Conservation (phyloP, 139 green algal species). For the Penium margaritaceum region DNA sequence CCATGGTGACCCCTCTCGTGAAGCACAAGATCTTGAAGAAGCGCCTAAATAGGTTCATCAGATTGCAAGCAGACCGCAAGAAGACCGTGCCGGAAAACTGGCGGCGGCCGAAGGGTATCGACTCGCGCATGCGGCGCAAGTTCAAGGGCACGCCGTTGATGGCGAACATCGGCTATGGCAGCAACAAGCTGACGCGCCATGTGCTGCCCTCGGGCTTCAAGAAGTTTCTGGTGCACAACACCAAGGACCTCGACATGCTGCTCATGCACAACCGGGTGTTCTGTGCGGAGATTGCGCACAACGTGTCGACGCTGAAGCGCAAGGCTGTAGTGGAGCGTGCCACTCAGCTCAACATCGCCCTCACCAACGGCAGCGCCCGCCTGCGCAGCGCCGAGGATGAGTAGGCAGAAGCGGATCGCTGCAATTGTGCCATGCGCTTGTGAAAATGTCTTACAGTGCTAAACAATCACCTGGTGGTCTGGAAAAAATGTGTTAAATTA, state of each 20-base stretch:
- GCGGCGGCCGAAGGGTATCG: slow-evolving; percentile 93
- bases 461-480: too few relatives aligned
- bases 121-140: slow-evolving; percentile 84
- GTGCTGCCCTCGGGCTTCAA: slow-evolving; percentile 79
- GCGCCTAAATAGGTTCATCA: too few relatives aligned
- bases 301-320: slow-evolving; percentile 86
- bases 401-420: too few relatives aligned
- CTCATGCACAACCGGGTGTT: slow-evolving; percentile 98
- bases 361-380: slow-evolving; percentile 78
- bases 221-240: slow-evolving; percentile 86
- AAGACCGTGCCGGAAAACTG: too few relatives aligned
- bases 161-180: slow-evolving; percentile 93
- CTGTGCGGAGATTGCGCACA: slow-evolving; percentile 96
- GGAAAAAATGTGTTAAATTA: too few relatives aligned
- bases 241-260: slow-evolving; percentile 89
- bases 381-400: slow-evolving; percentile 93
- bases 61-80: too few relatives aligned
- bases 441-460: too few relatives aligned
- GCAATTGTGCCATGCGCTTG: too few relatives aligned
- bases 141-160: slow-evolving; percentile 88
- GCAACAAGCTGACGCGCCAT: slow-evolving; percentile 88
- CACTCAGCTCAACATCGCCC: slow-evolving; percentile 82
- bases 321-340: slow-evolving; percentile 93
- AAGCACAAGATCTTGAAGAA: too few relatives aligned
- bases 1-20: too few relatives aligned